Base-by-base conservation (phyloP, 139 green algal genomes). In the Closterium sp. region DNA sequence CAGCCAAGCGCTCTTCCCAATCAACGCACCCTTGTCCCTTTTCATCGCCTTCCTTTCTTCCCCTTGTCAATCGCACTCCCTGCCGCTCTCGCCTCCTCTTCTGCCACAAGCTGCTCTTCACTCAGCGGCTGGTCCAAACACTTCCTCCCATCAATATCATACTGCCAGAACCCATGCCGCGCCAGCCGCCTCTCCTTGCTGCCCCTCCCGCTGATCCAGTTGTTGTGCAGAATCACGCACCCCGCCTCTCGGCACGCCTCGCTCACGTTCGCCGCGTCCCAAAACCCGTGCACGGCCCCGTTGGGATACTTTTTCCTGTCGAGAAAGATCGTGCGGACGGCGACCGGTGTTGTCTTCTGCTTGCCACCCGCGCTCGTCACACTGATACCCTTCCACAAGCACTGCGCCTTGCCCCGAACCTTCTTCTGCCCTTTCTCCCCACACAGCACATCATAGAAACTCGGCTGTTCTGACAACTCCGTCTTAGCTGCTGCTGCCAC, bases 151-250 rank as follows among this genome's bases (percentile, higher is more conserved):
- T 45, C 38, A 45, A 45, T 45, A 9, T 73, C 50, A 3, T 73
- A 73, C 13, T 24, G 17, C 50, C 50, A 73, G 17, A 73, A 73
- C 50, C 50, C 17, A 73, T 73, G 13, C 50, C 17, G 13, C 13
- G 17, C 50, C 50, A 73, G 50, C 50, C 50, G 9, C 13, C 17
- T 22, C 50, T 73, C 17, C 50, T 73, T 73, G 13, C 13, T 22
- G 13, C 17, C 50, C 50, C 17, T 73, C 50, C 91, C 91, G 1
- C 89, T 93, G 27, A 93, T 92, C 91, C 91, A 93, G 73, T 93
- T 93, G 17, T 93, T 93, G 34, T 93, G 91, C 30, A 93, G 87
- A 24, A 93, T 92, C 27, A 30, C n/a, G n/a, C 91, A 93, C 4
- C 91, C 91, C 91, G 19, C 90, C 27, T 19, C 42, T n/a, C 42